Evolutionary conservation across 371 early-diverging fungal species (phyloP).

Genomic region (Mucor piriformis): DNA sequence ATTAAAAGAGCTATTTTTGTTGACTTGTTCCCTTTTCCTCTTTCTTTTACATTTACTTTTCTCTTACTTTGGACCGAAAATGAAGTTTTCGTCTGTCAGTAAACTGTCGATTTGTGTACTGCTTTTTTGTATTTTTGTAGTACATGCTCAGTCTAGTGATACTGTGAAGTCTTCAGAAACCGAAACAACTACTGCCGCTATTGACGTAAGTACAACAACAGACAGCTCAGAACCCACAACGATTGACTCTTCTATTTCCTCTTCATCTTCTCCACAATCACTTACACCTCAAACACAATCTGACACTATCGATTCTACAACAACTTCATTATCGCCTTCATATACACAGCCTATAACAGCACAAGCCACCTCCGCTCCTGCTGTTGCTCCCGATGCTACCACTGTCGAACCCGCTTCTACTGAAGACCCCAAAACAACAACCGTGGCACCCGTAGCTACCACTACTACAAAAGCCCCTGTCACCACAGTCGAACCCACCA

Average conservation of each 20-base stretch:
- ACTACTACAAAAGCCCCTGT: not conserved
- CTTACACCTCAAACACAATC: not conserved
- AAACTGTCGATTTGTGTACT: constrained; percentile 16
- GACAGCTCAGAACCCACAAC: not conserved
- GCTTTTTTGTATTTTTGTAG: constrained; percentile 12
- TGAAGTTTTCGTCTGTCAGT: constrained; percentile 7
- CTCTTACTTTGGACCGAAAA: not conserved
- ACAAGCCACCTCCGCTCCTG: not conserved
- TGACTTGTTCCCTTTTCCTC: constrained; percentile 2
- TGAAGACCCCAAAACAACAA: not conserved
- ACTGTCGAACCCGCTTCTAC: not conserved
- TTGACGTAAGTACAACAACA: constrained; percentile 15
- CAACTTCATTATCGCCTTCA: not conserved
- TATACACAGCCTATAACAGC: not conserved
- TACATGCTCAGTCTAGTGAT: constrained; percentile 13
- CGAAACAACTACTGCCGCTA: not conserved
- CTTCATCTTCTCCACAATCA: not conserved
- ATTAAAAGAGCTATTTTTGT: constrained; percentile 4
- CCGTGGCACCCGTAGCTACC: not conserved
- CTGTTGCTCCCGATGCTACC: not conserved
- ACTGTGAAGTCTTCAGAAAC: not conserved
- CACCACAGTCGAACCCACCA: not conserved
- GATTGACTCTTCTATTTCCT: constrained; percentile 1
- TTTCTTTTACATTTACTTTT: not conserved
- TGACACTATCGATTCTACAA: not conserved